These are phyloP conservation scores for Gamsiella multidivaricata DNA, from an alignment of 192 early-diverging fungal species.

Conservation along the genomic window DNA sequence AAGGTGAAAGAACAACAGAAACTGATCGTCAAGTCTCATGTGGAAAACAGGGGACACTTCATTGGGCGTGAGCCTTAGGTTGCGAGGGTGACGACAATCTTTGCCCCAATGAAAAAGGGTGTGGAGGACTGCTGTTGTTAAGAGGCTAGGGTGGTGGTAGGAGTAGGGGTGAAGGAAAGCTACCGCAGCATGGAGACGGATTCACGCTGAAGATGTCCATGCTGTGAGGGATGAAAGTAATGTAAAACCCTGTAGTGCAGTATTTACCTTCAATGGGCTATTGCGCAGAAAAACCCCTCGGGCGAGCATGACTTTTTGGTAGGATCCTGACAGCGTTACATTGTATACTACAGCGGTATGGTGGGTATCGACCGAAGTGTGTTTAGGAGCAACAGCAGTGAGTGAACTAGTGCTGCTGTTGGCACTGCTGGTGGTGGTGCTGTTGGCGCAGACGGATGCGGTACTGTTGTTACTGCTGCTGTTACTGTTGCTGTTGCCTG, in stretches of 20 bases:
- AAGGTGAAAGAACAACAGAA: background rate
- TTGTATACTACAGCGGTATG: constrained; percentile 51
- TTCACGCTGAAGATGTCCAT: background rate
- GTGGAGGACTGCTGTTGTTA: background rate
- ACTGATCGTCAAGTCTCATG: background rate
- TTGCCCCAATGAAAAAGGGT: background rate
- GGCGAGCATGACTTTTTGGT: constrained; percentile 47
- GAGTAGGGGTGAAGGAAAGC: no score
- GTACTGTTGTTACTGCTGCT: background rate
- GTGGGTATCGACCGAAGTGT: constrained; percentile 42
- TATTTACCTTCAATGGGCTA: constrained; percentile 57
- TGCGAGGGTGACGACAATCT: no score
- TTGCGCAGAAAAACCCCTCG: constrained; percentile 57
- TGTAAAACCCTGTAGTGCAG: background rate
- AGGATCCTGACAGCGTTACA: constrained; percentile 56
- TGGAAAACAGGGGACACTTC: background rate
- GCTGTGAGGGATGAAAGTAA: background rate
- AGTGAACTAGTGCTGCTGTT: background rate
- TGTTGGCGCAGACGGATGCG: background rate
- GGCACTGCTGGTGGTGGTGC: constrained; percentile 11
- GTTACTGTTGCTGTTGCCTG: background rate
- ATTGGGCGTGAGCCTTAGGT: background rate
- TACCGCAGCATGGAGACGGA: no score
- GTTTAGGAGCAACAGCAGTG: background rate
- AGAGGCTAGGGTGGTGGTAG: background rate